A percentile compares a stretch with the other conserved stretches of the same genome.
Evolutionary conservation across 345 rosid species (phyloP).

Genomic region (Aethionema arabicum): DNA sequence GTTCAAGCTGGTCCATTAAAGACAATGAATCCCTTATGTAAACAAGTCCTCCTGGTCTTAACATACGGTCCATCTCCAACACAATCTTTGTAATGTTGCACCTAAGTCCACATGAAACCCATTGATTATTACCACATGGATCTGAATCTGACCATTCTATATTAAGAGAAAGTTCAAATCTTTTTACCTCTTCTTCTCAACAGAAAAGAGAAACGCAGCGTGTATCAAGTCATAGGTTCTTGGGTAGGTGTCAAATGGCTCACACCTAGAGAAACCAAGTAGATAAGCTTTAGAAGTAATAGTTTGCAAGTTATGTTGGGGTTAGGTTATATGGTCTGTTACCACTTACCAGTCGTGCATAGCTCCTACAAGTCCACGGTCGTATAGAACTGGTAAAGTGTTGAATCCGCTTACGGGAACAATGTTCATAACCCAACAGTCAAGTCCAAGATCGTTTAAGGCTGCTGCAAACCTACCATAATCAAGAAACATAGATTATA

Average conservation of each 20-base stretch:
- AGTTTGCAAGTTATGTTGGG: conserved; percentile 12
- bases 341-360: conserved; percentile 86
- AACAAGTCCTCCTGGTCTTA: conserved; percentile 55
- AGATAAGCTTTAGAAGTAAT: conserved; percentile 17
- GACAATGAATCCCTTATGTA: conserved; percentile 54
- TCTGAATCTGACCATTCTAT: neutral
- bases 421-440: conserved; percentile 70
- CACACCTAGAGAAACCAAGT: conserved; percentile 46
- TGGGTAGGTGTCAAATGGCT: conserved; percentile 67
- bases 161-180: neutral
- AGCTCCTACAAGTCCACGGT: conserved; percentile 61
- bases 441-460: conserved; percentile 46
- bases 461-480: conserved; percentile 63
- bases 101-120: conserved; percentile 30
- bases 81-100: conserved; percentile 55
- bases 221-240: conserved; percentile 67
- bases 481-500: conserved; percentile 12
- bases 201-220: conserved; percentile 59
- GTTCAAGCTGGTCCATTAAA: conserved; percentile 49
- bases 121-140: neutral
- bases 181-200: conserved; percentile 54
- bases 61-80: conserved; percentile 65
- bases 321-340: conserved; percentile 18
- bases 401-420: conserved; percentile 58
- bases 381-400: conserved; percentile 68